Conservation (phyloP, 345 rosid genomes). For the Noccaea caerulescens region DNA sequence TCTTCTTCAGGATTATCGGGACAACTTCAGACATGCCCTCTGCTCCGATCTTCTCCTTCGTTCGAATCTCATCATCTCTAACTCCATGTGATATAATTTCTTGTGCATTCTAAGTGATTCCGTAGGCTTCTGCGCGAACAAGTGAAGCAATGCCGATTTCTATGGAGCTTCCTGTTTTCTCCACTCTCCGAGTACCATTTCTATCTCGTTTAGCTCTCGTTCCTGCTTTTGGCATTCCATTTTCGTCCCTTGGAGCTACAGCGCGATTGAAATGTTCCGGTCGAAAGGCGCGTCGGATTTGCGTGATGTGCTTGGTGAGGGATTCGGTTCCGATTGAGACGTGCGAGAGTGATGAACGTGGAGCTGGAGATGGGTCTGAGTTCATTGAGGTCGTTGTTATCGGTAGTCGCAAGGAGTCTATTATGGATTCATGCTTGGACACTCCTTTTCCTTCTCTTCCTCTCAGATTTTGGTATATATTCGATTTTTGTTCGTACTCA, state of each 20-base stretch:
- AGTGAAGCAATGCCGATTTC: conserved; percentile 36
- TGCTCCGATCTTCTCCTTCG: conserved; percentile 29
- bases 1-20: conserved; percentile 6
- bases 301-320: conserved; percentile 43
- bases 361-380: conserved; percentile 30
- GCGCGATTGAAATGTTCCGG: conserved; percentile 17
- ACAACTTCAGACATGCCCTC: conserved; percentile 18
- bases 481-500: not conserved
- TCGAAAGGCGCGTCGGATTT: conserved; percentile 40
- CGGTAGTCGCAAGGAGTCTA: conserved; percentile 81
- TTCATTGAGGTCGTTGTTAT: conserved; percentile 69
- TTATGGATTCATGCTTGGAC: conserved; percentile 73
- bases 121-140: not conserved
- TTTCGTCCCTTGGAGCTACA: conserved; percentile 15
- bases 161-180: conserved; percentile 47
- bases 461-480: conserved; percentile 76
- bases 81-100: not conserved
- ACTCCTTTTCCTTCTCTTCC: conserved; percentile 65
- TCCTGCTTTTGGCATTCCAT: conserved; percentile 25
- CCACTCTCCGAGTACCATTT: conserved; percentile 36
- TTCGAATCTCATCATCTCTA: conserved; percentile 12
- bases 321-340: conserved; percentile 33
- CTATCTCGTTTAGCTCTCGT: conserved; percentile 36
- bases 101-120: not conserved
- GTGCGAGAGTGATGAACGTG: conserved; percentile 8